Evolutionary conservation across 768 basidiomycete genomes (phyloP).

Genomic region (Tricholoma sp.): DNA sequence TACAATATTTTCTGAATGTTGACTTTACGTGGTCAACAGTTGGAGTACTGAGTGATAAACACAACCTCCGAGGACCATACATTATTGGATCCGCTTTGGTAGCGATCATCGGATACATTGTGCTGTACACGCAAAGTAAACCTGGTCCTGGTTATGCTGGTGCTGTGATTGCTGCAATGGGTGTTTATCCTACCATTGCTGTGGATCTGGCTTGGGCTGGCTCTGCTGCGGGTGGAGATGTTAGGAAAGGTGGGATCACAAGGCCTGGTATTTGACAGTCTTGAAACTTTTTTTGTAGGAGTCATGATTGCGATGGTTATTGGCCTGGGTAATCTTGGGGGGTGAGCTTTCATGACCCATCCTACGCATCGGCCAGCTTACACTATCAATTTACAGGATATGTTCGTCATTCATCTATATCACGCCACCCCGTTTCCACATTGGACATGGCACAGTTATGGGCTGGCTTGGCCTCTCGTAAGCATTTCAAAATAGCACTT

Average conservation of each 20-base stretch:
- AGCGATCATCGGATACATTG: conserved; percentile 46
- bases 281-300: conserved; percentile 8
- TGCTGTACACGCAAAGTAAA: conserved; percentile 34
- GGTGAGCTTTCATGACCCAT: conserved; percentile 15
- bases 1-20: too few species aligned
- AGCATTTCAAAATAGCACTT: conserved; percentile 3
- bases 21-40: conserved; percentile 11
- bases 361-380: background rate
- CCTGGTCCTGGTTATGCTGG: conserved; percentile 41
- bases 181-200: conserved; percentile 47
- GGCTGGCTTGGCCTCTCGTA: conserved; percentile 30
- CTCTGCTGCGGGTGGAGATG: conserved; percentile 51
- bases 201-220: conserved; percentile 50
- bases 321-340: conserved; percentile 51
- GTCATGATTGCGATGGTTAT: conserved; percentile 49
- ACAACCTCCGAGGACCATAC: conserved; percentile 43
- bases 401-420: conserved; percentile 37
- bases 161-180: conserved; percentile 44
- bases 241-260: conserved; percentile 35
- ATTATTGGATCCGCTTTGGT: conserved; percentile 37
- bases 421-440: conserved; percentile 29
- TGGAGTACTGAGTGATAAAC: conserved; percentile 38
- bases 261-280: background rate
- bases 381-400: conserved; percentile 24
- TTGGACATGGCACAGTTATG: conserved; percentile 31